A percentile compares a stretch with the other conserved stretches of the same genome.
Conservation (phyloP, 495 filamentous ascomycete species). For the Choiromyces venosus region DNA sequence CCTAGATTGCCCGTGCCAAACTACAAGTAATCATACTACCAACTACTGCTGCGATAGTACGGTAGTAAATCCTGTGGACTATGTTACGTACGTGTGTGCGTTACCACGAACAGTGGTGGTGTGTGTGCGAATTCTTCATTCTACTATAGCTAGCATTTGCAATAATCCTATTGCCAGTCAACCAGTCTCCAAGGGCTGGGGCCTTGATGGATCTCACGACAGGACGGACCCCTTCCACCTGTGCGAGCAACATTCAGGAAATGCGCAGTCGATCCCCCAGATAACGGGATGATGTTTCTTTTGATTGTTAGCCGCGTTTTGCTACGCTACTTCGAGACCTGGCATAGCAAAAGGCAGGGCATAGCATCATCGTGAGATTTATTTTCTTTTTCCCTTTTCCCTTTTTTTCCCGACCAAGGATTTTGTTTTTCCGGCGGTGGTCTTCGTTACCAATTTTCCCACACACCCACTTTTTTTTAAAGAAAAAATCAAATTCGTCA, state of each 20-base stretch:
- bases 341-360: neutral
- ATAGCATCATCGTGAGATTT: neutral
- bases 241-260: neutral
- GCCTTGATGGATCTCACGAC: neutral
- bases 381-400: neutral
- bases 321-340: neutral
- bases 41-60: too few relatives aligned
- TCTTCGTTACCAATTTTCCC: neutral
- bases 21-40: neutral
- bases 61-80: neutral
- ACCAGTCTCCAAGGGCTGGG: neutral
- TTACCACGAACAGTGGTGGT: neutral
- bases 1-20: too few relatives aligned
- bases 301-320: neutral
- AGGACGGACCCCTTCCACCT: neutral
- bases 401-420: neutral
- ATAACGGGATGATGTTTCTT: neutral
- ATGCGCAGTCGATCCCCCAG: conserved; percentile 1
- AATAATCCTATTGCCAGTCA: neutral
- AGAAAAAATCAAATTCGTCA: neutral
- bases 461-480: neutral
- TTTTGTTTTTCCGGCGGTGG: neutral
- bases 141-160: neutral
- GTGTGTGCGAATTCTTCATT: neutral
- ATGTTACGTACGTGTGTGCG: neutral